Percentiles rank a stretch among this genome's conserved stretches.
These are phyloP conservation scores for Vairimorpha ceranae DNA, from an alignment of 371 early-diverging fungal genomes.

Conservation along the genomic window DNA sequence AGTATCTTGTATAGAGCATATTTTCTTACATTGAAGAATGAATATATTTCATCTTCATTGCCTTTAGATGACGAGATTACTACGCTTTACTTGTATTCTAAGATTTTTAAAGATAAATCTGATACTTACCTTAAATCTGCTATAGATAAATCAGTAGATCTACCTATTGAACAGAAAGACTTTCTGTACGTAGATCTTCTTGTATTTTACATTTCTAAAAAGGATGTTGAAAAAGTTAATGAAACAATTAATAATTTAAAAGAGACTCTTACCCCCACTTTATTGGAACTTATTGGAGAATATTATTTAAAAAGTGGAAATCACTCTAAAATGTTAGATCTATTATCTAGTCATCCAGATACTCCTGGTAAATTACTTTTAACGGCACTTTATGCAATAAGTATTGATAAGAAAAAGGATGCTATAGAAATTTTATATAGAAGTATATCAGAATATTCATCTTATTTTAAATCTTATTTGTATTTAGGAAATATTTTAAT, in stretches of 20 bases:
- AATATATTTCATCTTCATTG: not conserved
- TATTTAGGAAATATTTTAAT: constrained; percentile 28
- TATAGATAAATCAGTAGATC: not conserved
- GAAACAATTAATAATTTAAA: not conserved
- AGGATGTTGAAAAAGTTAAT: not conserved
- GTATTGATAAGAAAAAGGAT: not conserved
- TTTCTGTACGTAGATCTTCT: constrained; percentile 8
- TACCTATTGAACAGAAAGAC: not conserved
- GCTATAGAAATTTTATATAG: constrained; percentile 4
- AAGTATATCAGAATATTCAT: not conserved
- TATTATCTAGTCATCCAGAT: not conserved
- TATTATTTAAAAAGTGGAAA: constrained; percentile 15
- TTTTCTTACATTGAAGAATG: not conserved
- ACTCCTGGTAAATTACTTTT: constrained; percentile 12
- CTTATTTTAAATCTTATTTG: constrained; percentile 29
- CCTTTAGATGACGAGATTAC: constrained; percentile 18
- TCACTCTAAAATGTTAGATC: not conserved
- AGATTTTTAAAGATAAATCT: constrained; percentile 10
- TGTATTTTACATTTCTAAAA: constrained; percentile 7
- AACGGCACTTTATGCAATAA: not conserved
- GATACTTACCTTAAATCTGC: not conserved
- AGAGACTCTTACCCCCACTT: not conserved
- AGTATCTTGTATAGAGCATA: not conserved
- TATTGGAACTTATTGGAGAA: constrained; percentile 13
- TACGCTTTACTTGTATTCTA: constrained; percentile 4